These are phyloP conservation scores for Solanum virginianum DNA, from an alignment of 257 asterid species.

Conservation along the genomic window DNA sequence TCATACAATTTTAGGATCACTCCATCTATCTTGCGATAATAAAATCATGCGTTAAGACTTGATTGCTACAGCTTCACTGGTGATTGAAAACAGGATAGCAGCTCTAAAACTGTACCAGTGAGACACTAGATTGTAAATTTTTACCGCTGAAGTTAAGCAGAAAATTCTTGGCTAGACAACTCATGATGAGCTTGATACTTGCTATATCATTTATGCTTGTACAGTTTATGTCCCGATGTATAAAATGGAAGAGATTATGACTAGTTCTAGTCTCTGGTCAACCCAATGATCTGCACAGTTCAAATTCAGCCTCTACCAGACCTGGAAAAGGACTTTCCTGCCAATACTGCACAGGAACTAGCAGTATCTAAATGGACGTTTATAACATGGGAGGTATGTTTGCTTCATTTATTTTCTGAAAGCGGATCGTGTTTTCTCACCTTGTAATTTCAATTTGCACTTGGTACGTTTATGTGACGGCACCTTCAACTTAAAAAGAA, in stretches of 20 bases:
- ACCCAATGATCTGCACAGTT: background rate
- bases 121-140: background rate
- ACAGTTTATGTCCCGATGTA: background rate
- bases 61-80: background rate
- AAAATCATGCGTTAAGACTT: background rate
- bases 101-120: background rate
- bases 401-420: background rate
- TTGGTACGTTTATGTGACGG: background rate
- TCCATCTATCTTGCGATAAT: background rate
- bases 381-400: slow-evolving; percentile 63
- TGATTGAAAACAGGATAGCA: background rate
- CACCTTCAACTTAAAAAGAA: background rate
- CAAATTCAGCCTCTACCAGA: slow-evolving; percentile 1
- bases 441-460: background rate
- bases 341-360: slow-evolving; percentile 33
- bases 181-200: background rate
- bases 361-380: slow-evolving; percentile 64
- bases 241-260: background rate
- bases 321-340: slow-evolving; percentile 45
- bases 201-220: background rate
- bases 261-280: background rate
- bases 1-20: background rate
- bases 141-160: background rate
- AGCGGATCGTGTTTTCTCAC: background rate
- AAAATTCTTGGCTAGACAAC: background rate